Conservation (phyloP, 371 early-diverging fungal genomes). For the Mortierella sp. region DNA sequence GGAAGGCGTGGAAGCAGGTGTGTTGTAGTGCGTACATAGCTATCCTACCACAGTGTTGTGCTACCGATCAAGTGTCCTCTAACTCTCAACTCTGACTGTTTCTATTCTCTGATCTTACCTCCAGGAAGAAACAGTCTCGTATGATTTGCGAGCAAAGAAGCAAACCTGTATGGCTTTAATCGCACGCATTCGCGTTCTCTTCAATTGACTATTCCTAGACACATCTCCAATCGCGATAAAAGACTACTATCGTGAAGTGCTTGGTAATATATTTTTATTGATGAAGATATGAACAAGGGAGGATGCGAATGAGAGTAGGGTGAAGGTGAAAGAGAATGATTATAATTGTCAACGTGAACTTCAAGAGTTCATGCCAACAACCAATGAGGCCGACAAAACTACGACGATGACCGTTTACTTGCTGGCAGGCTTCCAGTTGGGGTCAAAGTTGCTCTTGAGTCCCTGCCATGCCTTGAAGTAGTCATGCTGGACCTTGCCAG, state of each 20-base stretch:
- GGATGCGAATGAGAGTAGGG: not conserved
- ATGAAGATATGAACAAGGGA: not conserved
- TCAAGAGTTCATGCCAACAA: no score
- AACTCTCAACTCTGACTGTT: no score
- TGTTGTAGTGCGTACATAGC: not conserved
- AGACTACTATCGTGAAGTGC: not conserved
- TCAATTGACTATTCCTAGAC: not conserved
- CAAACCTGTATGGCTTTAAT: no score
- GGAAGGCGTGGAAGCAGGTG: not conserved
- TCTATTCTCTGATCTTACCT: no score
- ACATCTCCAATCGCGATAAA: not conserved
- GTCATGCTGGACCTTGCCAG: slow-evolving; percentile 81
- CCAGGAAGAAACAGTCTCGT: no score
- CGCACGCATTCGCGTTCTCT: no score
- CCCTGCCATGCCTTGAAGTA: slow-evolving; percentile 86
- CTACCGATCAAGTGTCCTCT: no score
- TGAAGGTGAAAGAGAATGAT: not conserved
- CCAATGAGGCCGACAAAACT: no score
- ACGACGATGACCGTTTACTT: not conserved
- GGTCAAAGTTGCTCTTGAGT: slow-evolving; percentile 69
- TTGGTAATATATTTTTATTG: not conserved
- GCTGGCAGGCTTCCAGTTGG: slow-evolving; percentile 56
- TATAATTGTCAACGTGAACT: not conserved
- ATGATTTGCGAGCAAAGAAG: no score
- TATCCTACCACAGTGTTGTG: not conserved